Evolutionary conservation across 2,329 filamentous ascomycete genomes (phyloP).

Genomic region (Cryoendolithus antarcticus): DNA sequence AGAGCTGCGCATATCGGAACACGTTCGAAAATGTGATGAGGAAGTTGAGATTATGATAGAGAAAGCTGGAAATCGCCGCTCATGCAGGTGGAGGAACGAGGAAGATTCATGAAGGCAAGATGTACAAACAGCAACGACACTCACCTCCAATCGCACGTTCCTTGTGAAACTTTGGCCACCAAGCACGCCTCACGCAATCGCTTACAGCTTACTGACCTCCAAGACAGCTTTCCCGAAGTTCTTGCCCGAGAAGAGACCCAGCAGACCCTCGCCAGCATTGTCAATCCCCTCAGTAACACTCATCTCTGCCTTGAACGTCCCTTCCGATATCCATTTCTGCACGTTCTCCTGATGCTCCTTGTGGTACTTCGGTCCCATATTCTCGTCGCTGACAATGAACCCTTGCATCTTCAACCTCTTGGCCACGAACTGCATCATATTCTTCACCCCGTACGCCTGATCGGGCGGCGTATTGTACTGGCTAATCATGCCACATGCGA

Average conservation of each 20-base stretch:
- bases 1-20: too few species aligned
- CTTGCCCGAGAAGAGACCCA: constrained; percentile 63
- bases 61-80: too few species aligned
- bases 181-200: neutral
- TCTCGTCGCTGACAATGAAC: constrained; percentile 58
- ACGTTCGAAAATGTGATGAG: too few species aligned
- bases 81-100: too few species aligned
- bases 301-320: constrained; percentile 58
- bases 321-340: constrained; percentile 63
- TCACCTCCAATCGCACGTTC: too few species aligned
- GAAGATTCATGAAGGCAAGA: too few species aligned
- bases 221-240: constrained; percentile 82
- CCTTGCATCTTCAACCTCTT: constrained; percentile 62
- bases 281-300: constrained; percentile 65
- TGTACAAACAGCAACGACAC: too few species aligned
- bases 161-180: too few species aligned
- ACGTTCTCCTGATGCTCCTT: constrained; percentile 66
- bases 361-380: constrained; percentile 54
- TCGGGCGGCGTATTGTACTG: constrained; percentile 55
- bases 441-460: constrained; percentile 54
- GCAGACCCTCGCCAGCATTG: constrained; percentile 57
- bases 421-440: constrained; percentile 50
- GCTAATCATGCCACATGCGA: constrained; percentile 54
- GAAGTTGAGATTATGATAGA: too few species aligned
- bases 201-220: constrained; percentile 38